Base-by-base conservation (phyloP, 2,329 filamentous ascomycete genomes). In the Hypoxylon rubiginosum region DNA sequence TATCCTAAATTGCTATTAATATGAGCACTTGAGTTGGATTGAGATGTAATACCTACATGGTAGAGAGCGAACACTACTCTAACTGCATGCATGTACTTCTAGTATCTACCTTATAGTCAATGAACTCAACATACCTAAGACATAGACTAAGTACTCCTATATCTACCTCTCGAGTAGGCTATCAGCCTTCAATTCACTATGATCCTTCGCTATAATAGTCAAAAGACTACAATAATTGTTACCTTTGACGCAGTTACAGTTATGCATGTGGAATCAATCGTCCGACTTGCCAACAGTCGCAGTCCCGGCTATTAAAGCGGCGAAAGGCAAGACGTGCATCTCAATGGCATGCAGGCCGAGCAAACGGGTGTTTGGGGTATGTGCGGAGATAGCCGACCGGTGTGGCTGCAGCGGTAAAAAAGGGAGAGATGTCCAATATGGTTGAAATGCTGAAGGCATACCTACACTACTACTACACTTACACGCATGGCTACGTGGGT, bases 371-470 rank as follows among this genome's bases (percentile, higher is more conserved):
- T 17, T 34, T 28, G 55, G 34, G 56, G 48, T 49, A 39, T 30
- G 21, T 21, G 36, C 45, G 26, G 57, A 52, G 54, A 43, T 41
- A 58, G 21, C 57, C 39, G 53, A 59, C 39, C 57, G 56, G 48
- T 62, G 61, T 67, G 61, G 57, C 54, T 58, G 61, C 21, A 28
- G 65, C 53, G 53, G 61, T 19, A 46, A 62, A 60, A 32, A 24
- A 34, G n/a, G n/a, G n/a, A 24, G 21, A 43, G 21, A 46, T 39
- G 28, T 17, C 50, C 50, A 58, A 63, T 58, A 19, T 19, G 1
- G 36, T 46, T 46, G 24, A 46, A 36, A 21, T 15, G 48, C 3
- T 45, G 28, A n/a, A 41, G 13, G 17, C 21, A 24, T 24, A 24
- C 21, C n/a, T n/a, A n/a, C n/a, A n/a, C n/a, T n/a, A 24, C 21